Base-by-base conservation (phyloP, 2,329 filamentous ascomycete species). In the Diplocarpon mali region DNA sequence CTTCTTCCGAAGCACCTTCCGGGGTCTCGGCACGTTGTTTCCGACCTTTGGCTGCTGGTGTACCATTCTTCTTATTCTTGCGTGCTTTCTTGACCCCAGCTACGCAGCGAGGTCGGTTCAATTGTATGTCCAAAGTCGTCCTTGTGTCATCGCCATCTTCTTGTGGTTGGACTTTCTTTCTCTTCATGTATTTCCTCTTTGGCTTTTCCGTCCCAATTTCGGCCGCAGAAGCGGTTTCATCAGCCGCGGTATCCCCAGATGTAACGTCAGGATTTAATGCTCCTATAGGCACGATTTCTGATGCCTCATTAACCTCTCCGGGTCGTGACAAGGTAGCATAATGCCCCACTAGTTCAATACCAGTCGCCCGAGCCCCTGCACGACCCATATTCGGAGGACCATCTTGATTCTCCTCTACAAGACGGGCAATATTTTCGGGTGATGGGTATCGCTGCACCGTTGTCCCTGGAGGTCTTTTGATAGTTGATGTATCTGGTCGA, bases 1-100 rank as follows among this genome's bases (percentile, higher is more conserved):
- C 62, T 46, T 74, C 70, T 17, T 65, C 62, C 56, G 83, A 79
- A 3, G 78, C 75, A 52, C 80, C 75, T 42, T 81, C 77, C 1
- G 80, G 80, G 0, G 79, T 82, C 16, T 38, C 50, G 5, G 53
- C 59, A 28, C 61, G 55, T 46, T 48, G 46, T 32, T 51, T 52
- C 42, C 44, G 50, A 27, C 52, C 55, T 44, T 59, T 64, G 36
- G 57, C 53, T 35, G 51, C 47, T 28, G 56, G 52, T 40, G 51
- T 47, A 32, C 54, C 57, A 28, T 56, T 49, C 45, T 57, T 62
- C 45, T 57, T 62, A 48, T 62, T 64, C n/a, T 59, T 63, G 5
- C 56, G 53, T 7, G 53, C 35, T 30, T 38, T 44, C 38, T 49
- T 56, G 30, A 31, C 28, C 11, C 50, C 47, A 17, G 46, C 39